Base-by-base conservation (phyloP, 164 flowering plant genomes). In the Macadamia tetraphylla region DNA sequence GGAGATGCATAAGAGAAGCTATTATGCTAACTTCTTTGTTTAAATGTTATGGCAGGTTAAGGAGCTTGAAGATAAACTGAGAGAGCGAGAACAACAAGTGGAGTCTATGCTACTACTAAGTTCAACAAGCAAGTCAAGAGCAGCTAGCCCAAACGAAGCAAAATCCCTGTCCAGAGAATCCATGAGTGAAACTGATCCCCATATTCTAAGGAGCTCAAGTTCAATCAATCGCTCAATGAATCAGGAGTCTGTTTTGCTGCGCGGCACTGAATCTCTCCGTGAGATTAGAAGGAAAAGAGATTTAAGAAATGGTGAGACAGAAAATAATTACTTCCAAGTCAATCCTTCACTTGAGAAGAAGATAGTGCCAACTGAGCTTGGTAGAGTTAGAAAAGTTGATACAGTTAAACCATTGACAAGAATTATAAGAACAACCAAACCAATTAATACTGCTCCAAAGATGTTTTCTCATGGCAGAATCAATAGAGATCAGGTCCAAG, bases 41-140 rank as follows among this genome's bases (percentile, higher is more conserved):
- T 18, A 4, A 3, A 53, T 78, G 60, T 64, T 59, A 60, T 61
- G 56, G 55, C 82, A 87, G 96, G 78, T 86, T n/a, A 86, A 82
- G 74, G 94, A 88, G 67, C 90, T 90, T 30, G 89, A 88, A 68
- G 86, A 82, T 43, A 81, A 78, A 72, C 49, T 85, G 61, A 77
- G 71, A 69, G 83, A 79, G 69, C 81, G 81, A 67, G 86, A 82
- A 70, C 77, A 68, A 56, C 76, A 76, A 48, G 30, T 61, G 60
- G 77, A 76, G 58, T 29, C 60, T 14, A 43, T 23, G 31, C 46
- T 60, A 13, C 53, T 64, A 63, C 57, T 60, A 60, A 78, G 81
- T 44, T 73, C 78, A 46, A 64, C 79, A 29, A 82, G 76, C 40
- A 64, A 63, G 59, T 55, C 67, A 69, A 78, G 62, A 68, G 80